These are phyloP conservation scores for Leptographium lundbergii DNA, from an alignment of 2,329 filamentous ascomycete genomes.

Conservation along the genomic window DNA sequence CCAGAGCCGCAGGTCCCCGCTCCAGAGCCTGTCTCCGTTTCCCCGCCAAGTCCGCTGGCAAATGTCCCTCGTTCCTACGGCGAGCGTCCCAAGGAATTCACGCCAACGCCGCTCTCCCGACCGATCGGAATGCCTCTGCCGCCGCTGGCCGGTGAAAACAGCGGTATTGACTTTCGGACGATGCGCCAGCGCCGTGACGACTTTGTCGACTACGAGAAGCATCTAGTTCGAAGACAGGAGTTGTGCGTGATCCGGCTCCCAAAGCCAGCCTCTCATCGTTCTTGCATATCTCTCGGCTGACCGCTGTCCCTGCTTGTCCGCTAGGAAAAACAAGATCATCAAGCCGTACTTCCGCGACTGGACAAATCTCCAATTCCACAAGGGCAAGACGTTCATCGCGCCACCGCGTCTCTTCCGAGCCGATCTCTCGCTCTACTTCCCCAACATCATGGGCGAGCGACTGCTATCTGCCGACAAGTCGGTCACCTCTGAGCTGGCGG, in stretches of 20 bases:
- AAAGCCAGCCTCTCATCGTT: neutral
- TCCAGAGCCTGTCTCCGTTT: neutral
- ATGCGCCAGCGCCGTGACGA: slow-evolving; percentile 60
- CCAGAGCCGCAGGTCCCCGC: slow-evolving; percentile 12
- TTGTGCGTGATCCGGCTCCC: slow-evolving; percentile 39
- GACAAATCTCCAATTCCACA: slow-evolving; percentile 67
- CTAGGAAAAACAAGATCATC: slow-evolving; percentile 61
- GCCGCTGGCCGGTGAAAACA: slow-evolving; percentile 69
- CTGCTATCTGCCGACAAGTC: slow-evolving; percentile 43
- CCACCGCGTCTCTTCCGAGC: slow-evolving; percentile 74
- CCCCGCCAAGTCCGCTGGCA: slow-evolving; percentile 26
- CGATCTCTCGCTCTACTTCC: slow-evolving; percentile 80
- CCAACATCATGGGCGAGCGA: slow-evolving; percentile 76
- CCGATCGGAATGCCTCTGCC: slow-evolving; percentile 73
- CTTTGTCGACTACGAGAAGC: slow-evolving; percentile 75
- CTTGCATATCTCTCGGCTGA: neutral
- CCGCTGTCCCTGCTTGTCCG: neutral
- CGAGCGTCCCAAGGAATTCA: slow-evolving; percentile 40
- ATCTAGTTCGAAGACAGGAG: slow-evolving; percentile 61
- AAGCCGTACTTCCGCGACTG: slow-evolving; percentile 96
- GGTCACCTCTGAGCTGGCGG: slow-evolving; percentile 45
- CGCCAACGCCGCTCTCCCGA: slow-evolving; percentile 46
- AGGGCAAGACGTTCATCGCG: slow-evolving; percentile 85
- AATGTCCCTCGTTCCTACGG: slow-evolving; percentile 49
- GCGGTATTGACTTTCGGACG: slow-evolving; percentile 57